A percentile compares a stretch with the other conserved stretches of the same genome.
These are phyloP conservation scores for Lactarius quietus DNA, from an alignment of 768 basidiomycete species.

Conservation along the genomic window DNA sequence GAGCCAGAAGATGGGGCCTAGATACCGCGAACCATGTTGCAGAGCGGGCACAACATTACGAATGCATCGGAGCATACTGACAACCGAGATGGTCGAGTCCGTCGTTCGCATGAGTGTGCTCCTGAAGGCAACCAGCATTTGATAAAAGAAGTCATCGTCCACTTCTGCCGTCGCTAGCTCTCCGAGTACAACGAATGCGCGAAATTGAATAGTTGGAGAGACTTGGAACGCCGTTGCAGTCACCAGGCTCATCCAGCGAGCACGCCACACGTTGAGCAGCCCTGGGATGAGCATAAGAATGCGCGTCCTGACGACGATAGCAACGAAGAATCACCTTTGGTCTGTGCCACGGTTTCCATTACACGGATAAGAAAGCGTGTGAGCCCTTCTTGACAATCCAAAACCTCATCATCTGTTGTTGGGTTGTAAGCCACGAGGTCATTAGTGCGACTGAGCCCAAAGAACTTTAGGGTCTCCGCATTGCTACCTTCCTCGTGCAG, in stretches of 20 bases:
- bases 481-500: slow-evolving; percentile 60
- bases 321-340: slow-evolving; percentile 51
- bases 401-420: slow-evolving; percentile 46
- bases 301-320: slow-evolving; percentile 9
- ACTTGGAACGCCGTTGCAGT: slow-evolving; percentile 88
- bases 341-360: slow-evolving; percentile 61
- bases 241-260: slow-evolving; percentile 89
- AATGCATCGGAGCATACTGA: slow-evolving; percentile 88
- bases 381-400: slow-evolving; percentile 67
- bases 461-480: slow-evolving; percentile 57
- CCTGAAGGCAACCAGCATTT: slow-evolving; percentile 85
- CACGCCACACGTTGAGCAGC: slow-evolving; percentile 83
- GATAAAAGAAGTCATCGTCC: slow-evolving; percentile 91
- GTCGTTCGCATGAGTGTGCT: slow-evolving; percentile 65
- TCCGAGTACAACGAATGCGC: slow-evolving; percentile 81
- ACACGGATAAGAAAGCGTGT: slow-evolving; percentile 59
- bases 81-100: slow-evolving; percentile 68
- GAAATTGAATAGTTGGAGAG: slow-evolving; percentile 82
- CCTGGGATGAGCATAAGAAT: slow-evolving; percentile 40
- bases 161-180: slow-evolving; percentile 80
- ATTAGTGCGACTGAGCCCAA: slow-evolving; percentile 70
- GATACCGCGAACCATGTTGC: slow-evolving; percentile 64
- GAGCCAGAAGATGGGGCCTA: slow-evolving; percentile 80
- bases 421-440: slow-evolving; percentile 63
- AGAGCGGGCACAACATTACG: slow-evolving; percentile 72